Conservation (phyloP, 2,329 filamentous ascomycete species). For the Chaetomium globosum region DNA sequence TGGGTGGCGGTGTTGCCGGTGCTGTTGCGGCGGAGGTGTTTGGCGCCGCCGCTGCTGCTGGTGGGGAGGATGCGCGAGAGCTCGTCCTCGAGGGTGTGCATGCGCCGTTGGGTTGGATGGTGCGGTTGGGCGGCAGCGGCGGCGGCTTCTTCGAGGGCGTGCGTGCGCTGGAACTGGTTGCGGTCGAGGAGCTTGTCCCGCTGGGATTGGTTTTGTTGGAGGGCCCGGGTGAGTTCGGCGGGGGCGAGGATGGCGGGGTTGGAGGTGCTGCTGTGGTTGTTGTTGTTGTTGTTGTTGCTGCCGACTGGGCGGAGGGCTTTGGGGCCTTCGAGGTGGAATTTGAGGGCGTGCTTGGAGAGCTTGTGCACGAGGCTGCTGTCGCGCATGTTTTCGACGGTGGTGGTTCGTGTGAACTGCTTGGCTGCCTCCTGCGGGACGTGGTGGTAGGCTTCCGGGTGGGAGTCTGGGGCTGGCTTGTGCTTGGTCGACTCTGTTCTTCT, state of each 20-base stretch:
- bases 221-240: slow-evolving; percentile 43
- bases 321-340: slow-evolving; percentile 45
- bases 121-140: slow-evolving; percentile 41
- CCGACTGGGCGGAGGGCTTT: slow-evolving; percentile 30
- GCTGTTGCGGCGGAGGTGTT: slow-evolving; percentile 43
- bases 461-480: slow-evolving; percentile 7
- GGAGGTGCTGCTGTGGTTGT: slow-evolving; percentile 18
- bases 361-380: slow-evolving; percentile 44
- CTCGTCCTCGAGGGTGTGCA: slow-evolving; percentile 42
- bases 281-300: neutral
- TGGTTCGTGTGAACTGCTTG: slow-evolving; percentile 57
- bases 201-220: slow-evolving; percentile 46
- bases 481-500: slow-evolving; percentile 26
- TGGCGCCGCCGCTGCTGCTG: slow-evolving; percentile 10
- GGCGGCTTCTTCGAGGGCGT: slow-evolving; percentile 44
- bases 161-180: slow-evolving; percentile 50
- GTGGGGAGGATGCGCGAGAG: slow-evolving; percentile 25
- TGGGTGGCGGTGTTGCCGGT: slow-evolving; percentile 39
- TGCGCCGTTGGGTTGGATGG: slow-evolving; percentile 30
- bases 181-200: slow-evolving; percentile 46
- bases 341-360: slow-evolving; percentile 49
- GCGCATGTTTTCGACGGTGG: slow-evolving; percentile 49
- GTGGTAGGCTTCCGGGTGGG: slow-evolving; percentile 41
- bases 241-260: slow-evolving; percentile 38
- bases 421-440: slow-evolving; percentile 60